Evolutionary conservation across 768 basidiomycete genomes (phyloP), one percentile per base, ranked within the genome.

Genomic region (Amanita subjunquillea): DNA sequence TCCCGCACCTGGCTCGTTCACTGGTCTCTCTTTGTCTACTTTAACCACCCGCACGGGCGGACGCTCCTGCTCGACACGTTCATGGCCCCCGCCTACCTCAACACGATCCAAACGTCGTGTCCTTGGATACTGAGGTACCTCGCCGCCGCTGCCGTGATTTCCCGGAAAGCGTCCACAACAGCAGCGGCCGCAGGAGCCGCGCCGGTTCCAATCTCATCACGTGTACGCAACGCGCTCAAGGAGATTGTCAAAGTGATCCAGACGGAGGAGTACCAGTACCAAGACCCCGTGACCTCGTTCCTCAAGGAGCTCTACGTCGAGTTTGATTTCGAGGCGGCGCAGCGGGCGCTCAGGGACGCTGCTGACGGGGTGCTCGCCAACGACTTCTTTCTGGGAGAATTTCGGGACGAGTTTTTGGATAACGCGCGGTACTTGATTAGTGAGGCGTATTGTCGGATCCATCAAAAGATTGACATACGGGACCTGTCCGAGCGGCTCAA

Each of bases 21-120:
- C 70, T 99, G 95, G 96, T 90, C 87, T 1, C 82, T 99, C 46
- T 98, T 97, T 67, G 92, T 97, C 52, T 98, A 95, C 72, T 99
- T 93, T 75, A 97, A 96, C 72, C 91, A 97, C 69, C 83, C 84
- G 0, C 82, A 93, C 60, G 93, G 91, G 25, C 84, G 93, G 39
- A 89, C 88, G 0, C 81, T 91, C 15, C 83, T 98, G 53, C 85
- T 99, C 59, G 96, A 98, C 64, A 91, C 90, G 0, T 99, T 97
- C 84, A 85, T 98, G 64, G 79, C 88, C 17, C 94, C 94, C 1
- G 88, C 89, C 0, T 98, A 97, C 75, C 87, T 99, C 66, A 96
- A 97, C 73, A 97, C 96, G 10, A 94, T 98, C 66, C 96, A 98
- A 67, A 96, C 94, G 0, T 83, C 92, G 3, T 89, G 78, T 51